A percentile compares a stretch with the other conserved stretches of the same genome.
Evolutionary conservation across 2,329 filamentous ascomycete genomes (phyloP).

Genomic region (Fusarium liriodendri): DNA sequence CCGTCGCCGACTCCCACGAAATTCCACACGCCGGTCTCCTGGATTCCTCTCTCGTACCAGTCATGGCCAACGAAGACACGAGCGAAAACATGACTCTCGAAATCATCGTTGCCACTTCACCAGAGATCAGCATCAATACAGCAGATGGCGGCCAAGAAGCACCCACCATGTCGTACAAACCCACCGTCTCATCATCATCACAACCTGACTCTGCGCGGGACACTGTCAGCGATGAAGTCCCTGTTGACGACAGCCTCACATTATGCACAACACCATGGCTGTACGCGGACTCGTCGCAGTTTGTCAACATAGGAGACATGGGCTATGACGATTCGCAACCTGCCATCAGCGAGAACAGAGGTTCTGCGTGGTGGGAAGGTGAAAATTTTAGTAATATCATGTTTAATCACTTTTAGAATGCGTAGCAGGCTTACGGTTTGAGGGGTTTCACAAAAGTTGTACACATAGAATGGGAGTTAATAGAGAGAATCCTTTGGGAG

Average conservation of each 20-base stretch:
- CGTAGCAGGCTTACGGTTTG: background rate
- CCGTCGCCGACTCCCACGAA: slow-evolving; percentile 50
- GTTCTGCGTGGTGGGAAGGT: slow-evolving; percentile 55
- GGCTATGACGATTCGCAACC: slow-evolving; percentile 47
- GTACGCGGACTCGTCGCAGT: slow-evolving; percentile 55
- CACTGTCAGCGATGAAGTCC: slow-evolving; percentile 44
- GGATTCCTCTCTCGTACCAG: slow-evolving; percentile 54
- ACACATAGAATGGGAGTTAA: background rate
- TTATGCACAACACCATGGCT: slow-evolving; percentile 57
- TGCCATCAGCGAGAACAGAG: slow-evolving; percentile 35
- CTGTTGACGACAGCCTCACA: slow-evolving; percentile 51
- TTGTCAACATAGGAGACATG: slow-evolving; percentile 52
- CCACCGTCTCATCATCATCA: slow-evolving; percentile 25
- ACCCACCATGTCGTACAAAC: slow-evolving; percentile 54
- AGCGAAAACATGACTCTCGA: slow-evolving; percentile 56
- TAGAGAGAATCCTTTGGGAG: background rate
- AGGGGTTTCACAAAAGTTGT: background rate
- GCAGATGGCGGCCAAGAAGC: slow-evolving; percentile 63
- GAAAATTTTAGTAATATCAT: slow-evolving; percentile 53
- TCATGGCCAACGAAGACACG: slow-evolving; percentile 43
- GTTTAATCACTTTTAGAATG: slow-evolving; percentile 51
- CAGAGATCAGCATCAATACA: slow-evolving; percentile 63
- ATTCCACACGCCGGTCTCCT: slow-evolving; percentile 53
- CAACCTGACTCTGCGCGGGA: slow-evolving; percentile 39
- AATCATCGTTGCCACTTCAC: slow-evolving; percentile 63